phyloP scores from a whole-genome alignment of 805 yeast genomes.

The Saccharomyces jurei region DNA sequence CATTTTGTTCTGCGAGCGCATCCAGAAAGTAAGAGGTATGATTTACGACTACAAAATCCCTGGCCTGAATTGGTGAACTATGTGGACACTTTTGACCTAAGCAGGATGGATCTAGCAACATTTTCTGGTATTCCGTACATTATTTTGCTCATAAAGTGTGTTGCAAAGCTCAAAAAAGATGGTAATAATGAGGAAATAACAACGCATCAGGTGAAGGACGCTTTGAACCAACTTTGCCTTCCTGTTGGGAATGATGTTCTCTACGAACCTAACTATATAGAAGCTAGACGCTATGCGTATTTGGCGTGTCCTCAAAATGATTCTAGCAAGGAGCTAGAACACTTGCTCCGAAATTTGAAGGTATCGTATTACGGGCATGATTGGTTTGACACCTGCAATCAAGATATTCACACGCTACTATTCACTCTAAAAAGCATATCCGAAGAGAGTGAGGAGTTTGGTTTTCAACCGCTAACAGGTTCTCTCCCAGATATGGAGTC shows the following conservation, averaged over 20 bases:
- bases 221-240: conserved; percentile 22
- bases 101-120: conserved; percentile 31
- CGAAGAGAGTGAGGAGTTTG: background rate
- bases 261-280: conserved; percentile 41
- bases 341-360: conserved; percentile 24
- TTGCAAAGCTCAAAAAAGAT: conserved; percentile 33
- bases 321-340: background rate
- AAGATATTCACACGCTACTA: conserved; percentile 3
- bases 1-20: conserved; percentile 69
- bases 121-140: conserved; percentile 65
- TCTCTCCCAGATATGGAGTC: conserved; percentile 85
- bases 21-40: conserved; percentile 43
- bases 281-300: conserved; percentile 41
- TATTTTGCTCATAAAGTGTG: conserved; percentile 49
- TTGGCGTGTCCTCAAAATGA: conserved; percentile 24
- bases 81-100: conserved; percentile 44
- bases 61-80: conserved; percentile 60
- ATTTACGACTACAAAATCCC: conserved; percentile 57
- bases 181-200: conserved; percentile 28
- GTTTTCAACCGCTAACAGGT: conserved; percentile 55
- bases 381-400: conserved; percentile 11
- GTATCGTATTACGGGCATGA: conserved; percentile 22
- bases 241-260: conserved; percentile 5
- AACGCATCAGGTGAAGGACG: conserved; percentile 28
- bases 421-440: conserved; percentile 3